Conservation (phyloP, 345 rosid species). For the Eucalyptus leucophloia region DNA sequence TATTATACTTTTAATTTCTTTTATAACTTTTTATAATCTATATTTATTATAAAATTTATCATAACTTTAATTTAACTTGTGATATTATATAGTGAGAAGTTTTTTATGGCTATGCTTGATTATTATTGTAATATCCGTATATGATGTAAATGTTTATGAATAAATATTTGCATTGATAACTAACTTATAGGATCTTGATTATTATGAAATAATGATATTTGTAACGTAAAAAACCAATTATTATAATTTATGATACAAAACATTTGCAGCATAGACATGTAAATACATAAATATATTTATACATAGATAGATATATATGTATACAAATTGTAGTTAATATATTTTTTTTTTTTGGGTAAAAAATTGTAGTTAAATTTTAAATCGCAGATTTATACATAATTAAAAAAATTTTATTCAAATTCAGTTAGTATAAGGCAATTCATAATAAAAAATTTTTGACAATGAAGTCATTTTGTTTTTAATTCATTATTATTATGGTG, state of each 20-base stretch:
- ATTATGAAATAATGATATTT: not conserved
- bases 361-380: not conserved
- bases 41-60: not conserved
- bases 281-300: no score
- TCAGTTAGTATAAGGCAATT: not conserved
- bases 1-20: not conserved
- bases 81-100: not conserved
- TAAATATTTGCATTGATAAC: not conserved
- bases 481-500: not conserved
- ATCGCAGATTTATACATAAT: not conserved
- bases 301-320: no score
- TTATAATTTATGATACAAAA: not conserved
- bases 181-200: not conserved
- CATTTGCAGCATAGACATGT: not conserved
- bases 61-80: not conserved
- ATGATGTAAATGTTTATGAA: not conserved
- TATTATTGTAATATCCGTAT: not conserved
- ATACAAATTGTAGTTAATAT: not conserved
- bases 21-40: not conserved
- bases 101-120: not conserved
- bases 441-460: not conserved
- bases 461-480: not conserved
- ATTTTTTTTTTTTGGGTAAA: no score
- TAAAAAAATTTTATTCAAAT: not conserved
- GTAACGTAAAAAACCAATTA: not conserved